Evolutionary conservation across 2,329 filamentous ascomycete species (phyloP).

Genomic region (Blastomyces gilchristii): DNA sequence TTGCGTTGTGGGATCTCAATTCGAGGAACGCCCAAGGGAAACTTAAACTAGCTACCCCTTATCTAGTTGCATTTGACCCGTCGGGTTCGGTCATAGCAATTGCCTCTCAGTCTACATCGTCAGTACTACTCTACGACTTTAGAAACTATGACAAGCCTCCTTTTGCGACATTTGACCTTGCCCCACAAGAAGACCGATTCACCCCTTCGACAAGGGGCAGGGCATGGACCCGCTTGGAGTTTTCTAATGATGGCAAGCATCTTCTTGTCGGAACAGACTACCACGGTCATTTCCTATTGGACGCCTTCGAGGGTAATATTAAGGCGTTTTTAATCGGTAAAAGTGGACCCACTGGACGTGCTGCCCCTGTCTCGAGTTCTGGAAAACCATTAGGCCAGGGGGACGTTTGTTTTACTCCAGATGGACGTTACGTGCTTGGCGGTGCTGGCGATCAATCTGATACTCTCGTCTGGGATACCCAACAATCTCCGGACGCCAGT

Average conservation of each 20-base stretch:
- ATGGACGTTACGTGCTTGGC: constrained; percentile 79
- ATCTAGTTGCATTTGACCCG: constrained; percentile 81
- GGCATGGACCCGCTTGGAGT: constrained; percentile 80
- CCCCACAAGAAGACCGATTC: constrained; percentile 45
- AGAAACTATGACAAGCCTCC: constrained; percentile 89
- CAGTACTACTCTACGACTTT: constrained; percentile 80
- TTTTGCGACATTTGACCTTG: constrained; percentile 75
- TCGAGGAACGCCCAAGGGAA: constrained; percentile 71
- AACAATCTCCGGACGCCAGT: constrained; percentile 47
- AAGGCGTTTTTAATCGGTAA: constrained; percentile 58
- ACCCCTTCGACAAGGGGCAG: constrained; percentile 40
- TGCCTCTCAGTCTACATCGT: constrained; percentile 67
- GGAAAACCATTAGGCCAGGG: constrained; percentile 47
- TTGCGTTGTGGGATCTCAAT: constrained; percentile 79
- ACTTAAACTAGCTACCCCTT: constrained; percentile 68
- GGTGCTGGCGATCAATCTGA: constrained; percentile 60
- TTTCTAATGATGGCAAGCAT: constrained; percentile 89
- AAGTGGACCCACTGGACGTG: constrained; percentile 39
- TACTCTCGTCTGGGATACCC: constrained; percentile 76
- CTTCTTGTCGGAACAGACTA: constrained; percentile 76
- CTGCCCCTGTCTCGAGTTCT: constrained; percentile 44
- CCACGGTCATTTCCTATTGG: constrained; percentile 79
- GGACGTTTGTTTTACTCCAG: constrained; percentile 80
- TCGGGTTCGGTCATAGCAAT: constrained; percentile 87
- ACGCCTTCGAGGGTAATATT: constrained; percentile 75